Base-by-base conservation (phyloP, 805 yeast species). In the Isabelozyma heimii region DNA sequence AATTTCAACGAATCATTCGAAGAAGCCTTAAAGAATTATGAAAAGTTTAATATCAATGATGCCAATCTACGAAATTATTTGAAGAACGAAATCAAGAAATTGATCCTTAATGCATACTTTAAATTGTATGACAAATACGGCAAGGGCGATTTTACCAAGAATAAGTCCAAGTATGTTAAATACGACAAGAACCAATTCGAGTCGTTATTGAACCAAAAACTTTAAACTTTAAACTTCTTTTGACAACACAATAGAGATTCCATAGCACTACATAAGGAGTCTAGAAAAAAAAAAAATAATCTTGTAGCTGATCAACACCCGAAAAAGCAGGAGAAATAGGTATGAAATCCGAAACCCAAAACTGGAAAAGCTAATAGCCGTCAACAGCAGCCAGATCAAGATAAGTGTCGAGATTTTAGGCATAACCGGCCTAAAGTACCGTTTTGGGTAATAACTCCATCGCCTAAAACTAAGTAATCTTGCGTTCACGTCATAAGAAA, bases 1-100 rank as follows among this genome's bases (percentile, higher is more conserved):
- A 84, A 79, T 50, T 94, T 92, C 70, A 92, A 91, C 63, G 81
- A 81, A 27, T 85, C 85, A 41, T 88, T 94, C 62, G 98, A 94
- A 47, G 88, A 82, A 33, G 80, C 91, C 33, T 79, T 86, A 20
- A 77, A 76, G 28, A 82, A 79, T 48, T 88, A 87, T 61, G 84
- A 82, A 57, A 75, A 76, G 44, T 85, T 82, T 62, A 80, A 79
- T 49, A 76, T 90, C 42, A 80, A 84, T 8, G 95, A 90, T 61
- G 76, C 81, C 4, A 77, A 77, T 39, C 74, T 92, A 64, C 83
- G 83, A 52, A 76, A 79, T 49, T 80, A 77, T 47, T 69, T 94
- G 56, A 76, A 82, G 13, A 80, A 81, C 47, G 97, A 92, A 58
- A 85, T 87, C 59, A 84, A 84, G 35, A 73, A 72, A 54, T 82